Conservation (phyloP, 108 stramenopile species). For the Parietichytrium sp. region DNA sequence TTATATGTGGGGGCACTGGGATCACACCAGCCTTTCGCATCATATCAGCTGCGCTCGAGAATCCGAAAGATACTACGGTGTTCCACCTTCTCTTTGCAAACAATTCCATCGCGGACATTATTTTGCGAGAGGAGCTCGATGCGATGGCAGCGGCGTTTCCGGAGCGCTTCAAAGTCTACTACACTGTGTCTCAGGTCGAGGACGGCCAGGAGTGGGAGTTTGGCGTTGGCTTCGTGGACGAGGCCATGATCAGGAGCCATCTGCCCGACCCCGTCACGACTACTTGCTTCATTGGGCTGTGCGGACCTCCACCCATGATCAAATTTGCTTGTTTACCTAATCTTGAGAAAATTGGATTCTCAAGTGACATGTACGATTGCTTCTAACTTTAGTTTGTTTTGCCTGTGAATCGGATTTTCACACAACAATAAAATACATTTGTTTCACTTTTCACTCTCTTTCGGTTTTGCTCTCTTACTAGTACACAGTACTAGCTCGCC, state of each 20-base stretch:
- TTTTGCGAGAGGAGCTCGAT: slow-evolving; percentile 83
- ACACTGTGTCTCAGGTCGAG: slow-evolving; percentile 81
- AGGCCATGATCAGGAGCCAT: slow-evolving; percentile 80
- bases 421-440: no score
- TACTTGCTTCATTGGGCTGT: slow-evolving; percentile 82
- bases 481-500: no score
- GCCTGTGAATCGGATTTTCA: no score
- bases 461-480: no score
- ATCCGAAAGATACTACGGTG: slow-evolving; percentile 64
- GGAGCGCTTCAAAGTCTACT: slow-evolving; percentile 76
- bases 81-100: slow-evolving; percentile 60
- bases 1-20: slow-evolving; percentile 98
- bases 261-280: slow-evolving; percentile 60
- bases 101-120: slow-evolving; percentile 86
- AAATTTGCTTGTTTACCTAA: slow-evolving; percentile 90
- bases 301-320: slow-evolving; percentile 99
- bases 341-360: slow-evolving; percentile 82
- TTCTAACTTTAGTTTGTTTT: no score
- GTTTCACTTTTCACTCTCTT: no score
- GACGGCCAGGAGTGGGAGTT: slow-evolving; percentile 65
- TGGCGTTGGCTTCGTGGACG: slow-evolving; percentile 82
- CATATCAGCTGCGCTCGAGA: slow-evolving; percentile 70
- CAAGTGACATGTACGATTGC: slow-evolving; percentile 71
- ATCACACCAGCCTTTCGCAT: slow-evolving; percentile 97
- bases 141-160: slow-evolving; percentile 66